phyloP scores from a whole-genome alignment of 2,329 filamentous ascomycete genomes.

The Aspergillus carbonarius region DNA sequence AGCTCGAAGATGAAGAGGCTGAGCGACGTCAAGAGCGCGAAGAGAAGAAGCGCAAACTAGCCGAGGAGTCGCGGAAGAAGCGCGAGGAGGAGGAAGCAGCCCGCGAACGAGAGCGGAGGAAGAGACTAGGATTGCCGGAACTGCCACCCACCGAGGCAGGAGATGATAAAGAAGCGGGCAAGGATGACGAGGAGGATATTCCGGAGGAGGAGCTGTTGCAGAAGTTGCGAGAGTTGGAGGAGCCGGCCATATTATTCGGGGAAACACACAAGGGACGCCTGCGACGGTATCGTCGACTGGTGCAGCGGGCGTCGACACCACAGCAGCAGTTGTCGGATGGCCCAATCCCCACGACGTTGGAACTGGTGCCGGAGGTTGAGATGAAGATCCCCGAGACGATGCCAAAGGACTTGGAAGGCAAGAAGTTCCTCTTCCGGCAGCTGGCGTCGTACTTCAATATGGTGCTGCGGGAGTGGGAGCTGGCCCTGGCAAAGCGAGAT shows the following conservation, averaged over 20 bases:
- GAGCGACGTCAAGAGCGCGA: conserved; percentile 68
- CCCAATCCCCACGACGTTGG: conserved; percentile 82
- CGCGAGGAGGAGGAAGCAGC: conserved; percentile 71
- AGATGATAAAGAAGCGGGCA: conserved; percentile 28
- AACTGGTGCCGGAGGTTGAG: conserved; percentile 76
- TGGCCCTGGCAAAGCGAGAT: conserved; percentile 65
- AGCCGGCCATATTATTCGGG: conserved; percentile 76
- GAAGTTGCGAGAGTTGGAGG: conserved; percentile 68
- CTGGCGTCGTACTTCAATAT: conserved; percentile 94
- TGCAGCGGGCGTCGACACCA: conserved; percentile 41
- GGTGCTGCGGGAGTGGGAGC: conserved; percentile 85
- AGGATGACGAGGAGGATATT: conserved; percentile 54
- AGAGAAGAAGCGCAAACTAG: conserved; percentile 77
- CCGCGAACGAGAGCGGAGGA: conserved; percentile 70
- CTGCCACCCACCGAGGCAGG: conserved; percentile 46
- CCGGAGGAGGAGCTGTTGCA: conserved; percentile 66
- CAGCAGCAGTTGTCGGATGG: conserved; percentile 59
- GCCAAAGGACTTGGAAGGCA: conserved; percentile 63
- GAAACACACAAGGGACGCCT: conserved; percentile 71
- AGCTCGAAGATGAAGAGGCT: conserved; percentile 81
- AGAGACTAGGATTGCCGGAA: conserved; percentile 77
- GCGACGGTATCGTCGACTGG: conserved; percentile 67
- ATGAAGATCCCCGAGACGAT: conserved; percentile 75
- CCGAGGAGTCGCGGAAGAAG: conserved; percentile 71
- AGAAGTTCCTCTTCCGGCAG: conserved; percentile 77